Base-by-base conservation (phyloP, 1,284 basidiomycete species). In the Papiliotrema flavescens region DNA sequence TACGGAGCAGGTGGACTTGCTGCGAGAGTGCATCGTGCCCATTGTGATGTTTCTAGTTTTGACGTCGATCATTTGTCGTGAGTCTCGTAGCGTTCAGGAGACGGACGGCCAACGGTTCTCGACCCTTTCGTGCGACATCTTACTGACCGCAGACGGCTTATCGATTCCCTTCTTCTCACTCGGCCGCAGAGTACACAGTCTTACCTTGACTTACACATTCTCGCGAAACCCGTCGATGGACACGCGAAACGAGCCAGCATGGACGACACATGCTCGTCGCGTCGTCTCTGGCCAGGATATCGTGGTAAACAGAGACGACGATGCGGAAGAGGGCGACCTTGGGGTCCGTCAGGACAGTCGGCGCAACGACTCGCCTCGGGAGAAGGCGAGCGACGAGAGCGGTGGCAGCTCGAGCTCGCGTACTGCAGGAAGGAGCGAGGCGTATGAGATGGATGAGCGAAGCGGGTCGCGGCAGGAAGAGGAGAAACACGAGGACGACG, bases 121-220 rank as follows among this genome's bases (percentile, higher is more conserved):
- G n/a, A n/a, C 9, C 49, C 45, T 13, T 39, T 17, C 19, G 11
- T 39, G 9, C 26, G 28, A 7, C 20, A 17, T n/a, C n/a, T n/a
- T 15, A 28, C 49, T 55, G 20, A 59, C 40, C 34, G 11, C 63
- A 88, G 87, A 97, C 69, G 93, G 93, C 7, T 80, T 97, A 6
- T 93, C 90, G 20, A 95, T 97, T 61, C 91, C 93, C 0, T 88
- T 88, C 74, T 93, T 96, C 80, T 90, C 90, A 24, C 84, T 96
- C 28, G 87, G 91, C 14, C 82, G 89, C 28, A 85, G 90, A 32
- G 90, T 96, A 7, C 90, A 93, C 72, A 85, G 88, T 15, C 88
- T 93, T 54, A 88, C 89, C 6, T 88, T 93, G 54, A 88, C 89
- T 7, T 82, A 89, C 55, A 93, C 91, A 9, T 93, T 90, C 87